Evolutionary conservation across 352 stramenopile genomes (phyloP).

Genomic region (Phytophthora lateralis): DNA sequence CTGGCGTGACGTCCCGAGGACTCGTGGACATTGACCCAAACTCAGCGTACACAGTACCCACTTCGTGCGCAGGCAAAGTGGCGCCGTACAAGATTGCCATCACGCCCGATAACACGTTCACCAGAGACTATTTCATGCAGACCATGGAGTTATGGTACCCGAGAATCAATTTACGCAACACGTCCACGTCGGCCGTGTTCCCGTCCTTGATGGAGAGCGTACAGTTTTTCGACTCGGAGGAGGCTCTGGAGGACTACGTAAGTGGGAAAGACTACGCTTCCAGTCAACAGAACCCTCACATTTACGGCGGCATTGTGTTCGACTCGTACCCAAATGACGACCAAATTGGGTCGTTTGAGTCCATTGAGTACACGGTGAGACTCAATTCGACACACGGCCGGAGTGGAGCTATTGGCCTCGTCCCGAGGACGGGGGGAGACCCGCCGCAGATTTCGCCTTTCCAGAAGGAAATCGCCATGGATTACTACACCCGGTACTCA

Average conservation of each 20-base stretch:
- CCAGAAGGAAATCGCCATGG: constrained; percentile 24
- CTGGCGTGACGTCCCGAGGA: constrained; percentile 32
- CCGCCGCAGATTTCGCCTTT: constrained; percentile 27
- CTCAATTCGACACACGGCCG: constrained; percentile 49
- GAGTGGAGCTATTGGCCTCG: constrained; percentile 13
- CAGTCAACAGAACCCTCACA: constrained; percentile 49
- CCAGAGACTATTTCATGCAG: constrained; percentile 68
- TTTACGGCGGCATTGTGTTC: constrained; percentile 75
- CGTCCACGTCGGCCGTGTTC: constrained; percentile 31
- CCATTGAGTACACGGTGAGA: constrained; percentile 58
- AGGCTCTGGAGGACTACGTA: constrained; percentile 58
- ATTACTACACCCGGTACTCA: constrained; percentile 34
- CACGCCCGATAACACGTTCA: constrained; percentile 63
- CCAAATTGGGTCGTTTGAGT: constrained; percentile 35
- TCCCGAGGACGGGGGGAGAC: constrained; percentile 34
- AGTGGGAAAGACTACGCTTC: constrained; percentile 53
- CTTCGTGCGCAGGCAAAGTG: constrained; percentile 42
- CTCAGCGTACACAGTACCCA: constrained; percentile 44
- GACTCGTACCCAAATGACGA: constrained; percentile 39
- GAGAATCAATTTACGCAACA: constrained; percentile 32
- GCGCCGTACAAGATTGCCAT: constrained; percentile 69
- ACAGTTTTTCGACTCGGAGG: constrained; percentile 57
- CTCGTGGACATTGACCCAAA: constrained; percentile 40
- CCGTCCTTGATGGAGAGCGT: constrained; percentile 64
- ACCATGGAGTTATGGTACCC: constrained; percentile 70